phyloP scores from a whole-genome alignment of 257 asterid genomes.

The Apocynum venetum region DNA sequence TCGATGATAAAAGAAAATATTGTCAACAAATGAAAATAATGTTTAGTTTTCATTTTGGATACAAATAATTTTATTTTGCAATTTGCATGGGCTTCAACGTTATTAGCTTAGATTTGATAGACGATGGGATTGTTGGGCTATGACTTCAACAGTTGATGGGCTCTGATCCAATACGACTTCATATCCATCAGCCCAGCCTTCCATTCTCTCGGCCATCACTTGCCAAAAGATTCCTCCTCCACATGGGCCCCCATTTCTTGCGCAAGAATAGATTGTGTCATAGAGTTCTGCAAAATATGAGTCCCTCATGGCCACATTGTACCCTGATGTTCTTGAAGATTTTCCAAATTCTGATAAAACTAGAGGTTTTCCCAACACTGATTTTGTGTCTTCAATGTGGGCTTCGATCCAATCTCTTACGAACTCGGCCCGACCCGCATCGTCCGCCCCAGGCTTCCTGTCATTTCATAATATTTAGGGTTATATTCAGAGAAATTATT shows the following conservation, averaged over 20 bases:
- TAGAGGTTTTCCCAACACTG: conserved; percentile 40
- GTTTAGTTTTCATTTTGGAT: too few species aligned
- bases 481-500: too few species aligned
- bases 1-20: too few species aligned
- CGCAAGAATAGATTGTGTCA: conserved; percentile 30
- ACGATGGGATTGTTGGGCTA: conserved; percentile 37
- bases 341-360: conserved; percentile 53
- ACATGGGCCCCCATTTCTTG: conserved; percentile 45
- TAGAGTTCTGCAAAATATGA: conserved; percentile 26
- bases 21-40: too few species aligned
- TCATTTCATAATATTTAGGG: not conserved
- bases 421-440: conserved; percentile 33
- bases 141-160: conserved; percentile 43
- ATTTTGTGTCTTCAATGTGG: conserved; percentile 42
- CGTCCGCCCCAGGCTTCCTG: conserved; percentile 40
- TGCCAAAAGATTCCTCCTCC: conserved; percentile 62
- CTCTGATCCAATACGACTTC: conserved; percentile 39
- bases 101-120: not conserved
- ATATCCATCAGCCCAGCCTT: conserved; percentile 49
- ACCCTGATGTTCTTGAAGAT: conserved; percentile 43
- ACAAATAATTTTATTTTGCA: too few species aligned
- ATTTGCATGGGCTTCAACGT: not conserved
- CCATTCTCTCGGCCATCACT: conserved; percentile 54
- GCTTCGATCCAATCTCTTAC: conserved; percentile 40
- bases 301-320: conserved; percentile 29